phyloP scores from a whole-genome alignment of 495 filamentous ascomycete genomes.

The Aspergillus cristatus region DNA sequence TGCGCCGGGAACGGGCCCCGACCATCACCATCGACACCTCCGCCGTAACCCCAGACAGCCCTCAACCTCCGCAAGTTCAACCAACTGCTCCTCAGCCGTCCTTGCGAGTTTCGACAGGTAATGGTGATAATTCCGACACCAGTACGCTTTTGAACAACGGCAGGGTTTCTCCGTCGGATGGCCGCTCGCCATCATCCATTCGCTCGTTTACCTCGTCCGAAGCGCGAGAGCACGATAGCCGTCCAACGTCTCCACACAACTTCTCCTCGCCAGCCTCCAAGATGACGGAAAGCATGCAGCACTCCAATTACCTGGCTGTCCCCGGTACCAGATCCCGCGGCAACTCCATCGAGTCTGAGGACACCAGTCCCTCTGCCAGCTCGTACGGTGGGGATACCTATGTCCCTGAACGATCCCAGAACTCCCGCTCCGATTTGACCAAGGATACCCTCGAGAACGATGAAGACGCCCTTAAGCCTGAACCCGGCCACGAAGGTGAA shows the following conservation, averaged over 20 bases:
- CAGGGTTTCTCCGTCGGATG: constrained; percentile 47
- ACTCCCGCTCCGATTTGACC: constrained; percentile 25
- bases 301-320: constrained; percentile 54
- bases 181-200: constrained; percentile 42
- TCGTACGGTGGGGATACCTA: constrained; percentile 45
- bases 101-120: constrained; percentile 33
- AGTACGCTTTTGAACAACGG: constrained; percentile 34
- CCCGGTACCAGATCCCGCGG: constrained; percentile 53
- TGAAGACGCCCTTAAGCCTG: constrained; percentile 56
- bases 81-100: constrained; percentile 35
- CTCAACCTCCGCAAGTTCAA: constrained; percentile 16
- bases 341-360: constrained; percentile 56
- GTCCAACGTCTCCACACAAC: constrained; percentile 87
- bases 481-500: constrained; percentile 61
- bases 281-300: constrained; percentile 28
- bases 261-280: constrained; percentile 61
- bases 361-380: constrained; percentile 38
- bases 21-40: constrained; percentile 73
- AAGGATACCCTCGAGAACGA: constrained; percentile 38
- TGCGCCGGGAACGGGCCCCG: constrained; percentile 43
- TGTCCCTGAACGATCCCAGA: constrained; percentile 25
- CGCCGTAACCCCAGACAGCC: constrained; percentile 40
- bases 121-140: constrained; percentile 29
- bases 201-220: constrained; percentile 62
- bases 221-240: constrained; percentile 59